Percentiles rank a stretch among this genome's conserved stretches.
Conservation (phyloP, 164 flowering plant genomes). For the Chimonanthus praecox region DNA sequence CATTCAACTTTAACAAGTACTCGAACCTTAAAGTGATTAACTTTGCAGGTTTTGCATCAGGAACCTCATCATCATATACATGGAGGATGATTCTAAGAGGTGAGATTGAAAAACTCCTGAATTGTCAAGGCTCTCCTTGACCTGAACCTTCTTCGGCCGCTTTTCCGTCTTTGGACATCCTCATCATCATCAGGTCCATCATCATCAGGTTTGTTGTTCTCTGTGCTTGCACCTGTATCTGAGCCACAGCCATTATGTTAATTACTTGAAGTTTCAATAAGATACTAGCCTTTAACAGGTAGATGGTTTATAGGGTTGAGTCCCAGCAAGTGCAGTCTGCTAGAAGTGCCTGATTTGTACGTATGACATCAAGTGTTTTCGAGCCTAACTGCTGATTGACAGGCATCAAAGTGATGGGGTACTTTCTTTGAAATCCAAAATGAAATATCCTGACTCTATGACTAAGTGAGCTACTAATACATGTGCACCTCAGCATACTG, state of each 20-base stretch:
- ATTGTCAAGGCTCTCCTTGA: conserved; percentile 58
- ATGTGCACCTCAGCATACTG: too few species aligned
- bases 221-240: conserved; percentile 46
- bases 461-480: too few species aligned
- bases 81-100: conserved; percentile 75
- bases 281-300: background rate
- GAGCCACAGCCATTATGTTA: conserved; percentile 13
- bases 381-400: background rate
- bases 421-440: too few species aligned
- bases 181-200: conserved; percentile 88
- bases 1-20: conserved; percentile 70
- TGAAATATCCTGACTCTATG: too few species aligned
- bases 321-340: background rate
- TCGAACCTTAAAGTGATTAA: conserved; percentile 80
- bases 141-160: conserved; percentile 63
- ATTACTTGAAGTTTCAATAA: conserved; percentile 1
- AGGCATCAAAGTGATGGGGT: background rate
- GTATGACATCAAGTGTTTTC: background rate
- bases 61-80: conserved; percentile 58
- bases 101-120: conserved; percentile 65
- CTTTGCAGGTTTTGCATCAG: conserved; percentile 45
- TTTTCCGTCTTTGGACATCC: conserved; percentile 94
- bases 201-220: conserved; percentile 60
- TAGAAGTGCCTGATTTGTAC: background rate
- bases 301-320: background rate